Evolutionary conservation across 2,329 filamentous ascomycete genomes (phyloP).

Genomic region (Dactylonectria estremocensis): DNA sequence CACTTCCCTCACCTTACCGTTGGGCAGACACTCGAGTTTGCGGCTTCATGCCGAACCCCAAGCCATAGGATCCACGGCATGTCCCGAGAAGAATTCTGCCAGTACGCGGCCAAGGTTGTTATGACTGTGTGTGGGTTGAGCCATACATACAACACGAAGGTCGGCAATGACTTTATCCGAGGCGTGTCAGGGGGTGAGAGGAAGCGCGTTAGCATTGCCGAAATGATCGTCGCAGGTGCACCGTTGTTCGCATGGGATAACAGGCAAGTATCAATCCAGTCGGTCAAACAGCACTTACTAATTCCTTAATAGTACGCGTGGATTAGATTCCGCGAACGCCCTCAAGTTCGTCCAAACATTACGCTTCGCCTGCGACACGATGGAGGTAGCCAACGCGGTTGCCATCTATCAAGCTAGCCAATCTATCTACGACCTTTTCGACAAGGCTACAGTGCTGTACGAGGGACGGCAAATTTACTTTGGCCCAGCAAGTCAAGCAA

Average conservation of each 20-base stretch:
- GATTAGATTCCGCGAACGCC: slow-evolving; percentile 80
- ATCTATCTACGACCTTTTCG: slow-evolving; percentile 79
- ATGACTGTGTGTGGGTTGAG: slow-evolving; percentile 80
- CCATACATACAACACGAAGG: slow-evolving; percentile 79
- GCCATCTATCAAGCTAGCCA: slow-evolving; percentile 81
- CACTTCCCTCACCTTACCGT: slow-evolving; percentile 85
- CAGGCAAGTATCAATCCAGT: slow-evolving; percentile 2
- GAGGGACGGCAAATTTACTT: slow-evolving; percentile 84
- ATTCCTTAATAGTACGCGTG: slow-evolving; percentile 65
- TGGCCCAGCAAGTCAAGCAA: slow-evolving; percentile 72
- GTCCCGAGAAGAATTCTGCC: slow-evolving; percentile 68
- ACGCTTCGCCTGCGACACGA: slow-evolving; percentile 74
- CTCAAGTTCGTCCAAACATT: slow-evolving; percentile 79
- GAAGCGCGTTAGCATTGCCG: slow-evolving; percentile 85
- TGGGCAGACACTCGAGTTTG: slow-evolving; percentile 79
- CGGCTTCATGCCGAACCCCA: slow-evolving; percentile 73
- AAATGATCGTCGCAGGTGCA: slow-evolving; percentile 76
- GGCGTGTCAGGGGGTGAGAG: slow-evolving; percentile 79
- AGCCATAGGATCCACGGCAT: too few species aligned
- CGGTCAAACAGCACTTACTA: slow-evolving; percentile 36
- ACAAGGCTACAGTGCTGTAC: slow-evolving; percentile 81
- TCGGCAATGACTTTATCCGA: slow-evolving; percentile 81
- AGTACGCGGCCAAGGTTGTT: slow-evolving; percentile 70
- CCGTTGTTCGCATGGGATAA: slow-evolving; percentile 68
- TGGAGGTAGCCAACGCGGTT: slow-evolving; percentile 72